Percentiles rank a stretch among this genome's conserved stretches.
phyloP scores from a whole-genome alignment of 225 moss, liverwort and hornwort genomes.

The Pleurozium schreberi region DNA sequence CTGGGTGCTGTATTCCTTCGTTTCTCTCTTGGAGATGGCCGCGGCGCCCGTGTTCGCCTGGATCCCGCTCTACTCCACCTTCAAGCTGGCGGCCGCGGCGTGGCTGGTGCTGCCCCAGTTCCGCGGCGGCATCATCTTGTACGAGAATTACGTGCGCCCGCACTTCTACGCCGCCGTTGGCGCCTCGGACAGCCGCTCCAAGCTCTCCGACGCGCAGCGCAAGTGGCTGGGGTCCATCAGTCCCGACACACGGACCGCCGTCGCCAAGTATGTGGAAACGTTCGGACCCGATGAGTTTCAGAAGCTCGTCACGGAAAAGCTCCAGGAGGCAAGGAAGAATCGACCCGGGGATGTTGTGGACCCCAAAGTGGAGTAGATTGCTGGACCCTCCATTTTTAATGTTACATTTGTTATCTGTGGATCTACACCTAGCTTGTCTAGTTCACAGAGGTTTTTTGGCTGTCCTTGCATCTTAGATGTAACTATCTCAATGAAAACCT shows the following conservation, averaged over 20 bases:
- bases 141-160: constrained; percentile 41
- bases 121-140: constrained; percentile 41
- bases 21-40: constrained; percentile 40
- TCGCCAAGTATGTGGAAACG: constrained; percentile 17
- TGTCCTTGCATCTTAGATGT: not conserved
- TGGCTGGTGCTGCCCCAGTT: constrained; percentile 55
- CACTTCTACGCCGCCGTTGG: constrained; percentile 8
- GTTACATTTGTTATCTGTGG: not conserved
- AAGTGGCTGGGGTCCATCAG: constrained; percentile 37
- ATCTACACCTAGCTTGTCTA: not conserved
- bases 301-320: constrained; percentile 8
- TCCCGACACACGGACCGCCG: constrained; percentile 17
- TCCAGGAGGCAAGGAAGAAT: not conserved
- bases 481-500: not conserved
- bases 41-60: constrained; percentile 48
- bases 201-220: constrained; percentile 34
- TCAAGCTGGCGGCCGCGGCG: constrained; percentile 38
- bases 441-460: not conserved
- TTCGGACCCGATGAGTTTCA: constrained; percentile 17
- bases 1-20: constrained; percentile 55
- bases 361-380: not conserved
- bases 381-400: not conserved
- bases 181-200: constrained; percentile 10
- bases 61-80: constrained; percentile 46
- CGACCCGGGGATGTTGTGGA: not conserved